Base-by-base conservation (phyloP, 2,329 filamentous ascomycete genomes). In the Delphinella strobiligena region DNA sequence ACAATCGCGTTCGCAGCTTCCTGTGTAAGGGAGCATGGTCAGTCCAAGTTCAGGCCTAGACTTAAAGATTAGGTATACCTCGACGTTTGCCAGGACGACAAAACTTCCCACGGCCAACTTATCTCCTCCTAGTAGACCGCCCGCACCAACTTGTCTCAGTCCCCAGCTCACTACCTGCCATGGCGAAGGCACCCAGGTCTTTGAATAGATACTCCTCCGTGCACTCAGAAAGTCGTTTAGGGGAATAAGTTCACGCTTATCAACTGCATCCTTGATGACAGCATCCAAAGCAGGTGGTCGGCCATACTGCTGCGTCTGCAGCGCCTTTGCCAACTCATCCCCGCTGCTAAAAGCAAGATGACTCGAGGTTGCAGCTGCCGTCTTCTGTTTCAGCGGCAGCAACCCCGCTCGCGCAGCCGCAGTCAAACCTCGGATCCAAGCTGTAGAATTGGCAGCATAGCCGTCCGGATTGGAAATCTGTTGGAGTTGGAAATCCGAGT, bases 401-500 rank as follows among this genome's bases (percentile, higher is more conserved):
- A 72, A 61, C 16, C 84, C 86, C 14, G 71, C 72, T 45, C 75
- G 68, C 1, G 79, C 70, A 1, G 86, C 81, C 37, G 74, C 68
- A n/a, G 75, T 71, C 31, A 94, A 69, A 2, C 78, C 86, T 30
- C 74, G 72, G 42, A 80, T 76, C 87, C 87, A 94, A 38, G 85
- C 83, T 5, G 72, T 64, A 31, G 85, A 68, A 57, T 94, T 94
- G 32, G 86, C 84, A 15, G 69, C 64, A 64, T 86, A 94, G 52
- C 85, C 86, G 58, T 93, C 85, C 1, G 86, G 84, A 54, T 94
- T 93, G 16, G 82, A 75, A 30, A 72, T 75, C 51, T 72, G 72
- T 49, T 89, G 85, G 4, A 75, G 62, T 29, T 76, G 69, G 55
- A 94, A 93, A 58, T 94, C 87, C 35, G 86, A 88, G 63, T 93